Evolutionary conservation across 495 filamentous ascomycete genomes (phyloP).

Genomic region (Filosporella fistucella): DNA sequence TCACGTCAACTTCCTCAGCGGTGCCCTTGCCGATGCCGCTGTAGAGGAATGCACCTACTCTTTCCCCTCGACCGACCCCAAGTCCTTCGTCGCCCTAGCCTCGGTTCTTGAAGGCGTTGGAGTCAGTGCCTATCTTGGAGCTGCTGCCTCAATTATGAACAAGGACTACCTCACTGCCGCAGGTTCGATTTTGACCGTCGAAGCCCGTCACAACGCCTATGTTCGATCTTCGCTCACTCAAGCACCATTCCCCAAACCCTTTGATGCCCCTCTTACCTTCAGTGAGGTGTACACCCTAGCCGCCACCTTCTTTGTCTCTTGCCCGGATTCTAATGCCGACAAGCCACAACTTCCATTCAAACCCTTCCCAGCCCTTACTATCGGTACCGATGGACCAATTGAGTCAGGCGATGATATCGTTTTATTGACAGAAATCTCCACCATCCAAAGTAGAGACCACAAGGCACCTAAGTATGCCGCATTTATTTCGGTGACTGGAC

Average conservation of each 20-base stretch:
- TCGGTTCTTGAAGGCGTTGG: constrained; percentile 38
- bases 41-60: constrained; percentile 34
- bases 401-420: constrained; percentile 1
- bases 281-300: constrained; percentile 40
- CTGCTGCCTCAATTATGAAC: constrained; percentile 32
- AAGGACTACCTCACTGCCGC: constrained; percentile 38
- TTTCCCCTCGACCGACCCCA: constrained; percentile 34
- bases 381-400: neutral
- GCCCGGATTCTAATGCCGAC: constrained; percentile 26
- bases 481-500: constrained; percentile 36
- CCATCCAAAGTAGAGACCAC: neutral
- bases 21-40: constrained; percentile 26
- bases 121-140: constrained; percentile 36
- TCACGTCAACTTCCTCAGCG: constrained; percentile 38
- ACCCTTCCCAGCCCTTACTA: constrained; percentile 28
- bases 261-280: constrained; percentile 37
- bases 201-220: constrained; percentile 42
- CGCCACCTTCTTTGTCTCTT: constrained; percentile 35
- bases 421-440: constrained; percentile 3
- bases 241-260: constrained; percentile 35
- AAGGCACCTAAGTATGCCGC: constrained; percentile 29
- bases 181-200: constrained; percentile 40
- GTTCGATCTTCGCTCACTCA: constrained; percentile 26
- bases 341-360: constrained; percentile 30
- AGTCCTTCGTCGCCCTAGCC: constrained; percentile 37